Evolutionary conservation across 2,329 filamentous ascomycete species (phyloP), one percentile per base, ranked within the genome.

Genomic region (Harringtonia lauricola): DNA sequence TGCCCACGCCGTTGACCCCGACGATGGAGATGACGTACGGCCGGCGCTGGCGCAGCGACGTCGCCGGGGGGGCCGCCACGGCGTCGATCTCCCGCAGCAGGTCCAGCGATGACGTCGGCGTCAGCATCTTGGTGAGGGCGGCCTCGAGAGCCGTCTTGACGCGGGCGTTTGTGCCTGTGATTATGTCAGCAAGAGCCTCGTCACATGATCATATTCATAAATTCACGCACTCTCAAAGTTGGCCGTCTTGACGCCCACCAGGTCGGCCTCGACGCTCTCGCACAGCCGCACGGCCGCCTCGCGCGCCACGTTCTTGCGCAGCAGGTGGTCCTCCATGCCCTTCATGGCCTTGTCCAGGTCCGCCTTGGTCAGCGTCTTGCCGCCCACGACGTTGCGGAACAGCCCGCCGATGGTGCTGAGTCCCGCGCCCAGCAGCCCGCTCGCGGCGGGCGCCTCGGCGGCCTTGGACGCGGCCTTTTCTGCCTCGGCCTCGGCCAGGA

Each of bases 11-110:
- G 61, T 98, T 98, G 59, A 98, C 92, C 49, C 92, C 92, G 36
- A 98, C 92, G 49, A 98, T 95, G 45, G 88, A 95, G 59, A 98
- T 94, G 56, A 96, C 90, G 59, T 96, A 98, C 36, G 92, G 92
- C 4, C 92, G 82, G 18, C 74, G 64, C 47, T 73, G 71, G 52
- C 76, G 68, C 48, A 80, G 70, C 26, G 79, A 80, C 3, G 79
- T 75, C 19, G 67, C 70, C 0, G 81, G 67, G 1, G 86, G 81
- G 12, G 76, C 70, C 8, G 79, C 82, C 49, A 94, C 78, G 36
- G 81, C 75, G 57, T 90, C 81, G 54, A 98, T 96, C 60, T 95
- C 88, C 55, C 89, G 87, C 38, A 98, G 80, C 39, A 98, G 79
- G 63, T 98, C 92, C 50, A 96, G 76, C 3, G 90, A 96, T 8